These are phyloP conservation scores for Uronychia setigera DNA, from an alignment of 73 alveolate genomes.

Conservation along the genomic window DNA sequence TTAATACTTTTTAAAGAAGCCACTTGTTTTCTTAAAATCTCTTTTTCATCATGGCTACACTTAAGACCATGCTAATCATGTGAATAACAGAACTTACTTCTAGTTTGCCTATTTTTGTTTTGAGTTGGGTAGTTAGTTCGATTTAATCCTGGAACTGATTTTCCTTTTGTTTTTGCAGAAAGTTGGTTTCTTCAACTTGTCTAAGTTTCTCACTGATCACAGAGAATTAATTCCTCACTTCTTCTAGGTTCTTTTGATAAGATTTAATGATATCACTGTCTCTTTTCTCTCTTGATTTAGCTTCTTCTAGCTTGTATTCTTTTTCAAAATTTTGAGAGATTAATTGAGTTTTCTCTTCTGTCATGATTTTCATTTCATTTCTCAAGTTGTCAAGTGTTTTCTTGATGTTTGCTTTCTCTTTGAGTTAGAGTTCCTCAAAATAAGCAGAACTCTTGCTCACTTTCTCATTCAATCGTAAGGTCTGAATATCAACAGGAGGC, in stretches of 20 bases:
- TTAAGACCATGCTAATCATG: not conserved
- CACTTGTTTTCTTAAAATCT: not conserved
- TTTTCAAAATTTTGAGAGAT: not conserved
- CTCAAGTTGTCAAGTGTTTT: not conserved
- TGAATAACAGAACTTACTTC: not conserved
- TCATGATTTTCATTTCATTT: not conserved
- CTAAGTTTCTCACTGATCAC: not conserved
- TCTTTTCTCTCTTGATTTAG: not conserved
- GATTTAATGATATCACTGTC: no score
- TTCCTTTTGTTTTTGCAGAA: not conserved
- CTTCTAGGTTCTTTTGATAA: not conserved
- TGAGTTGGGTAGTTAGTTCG: no score
- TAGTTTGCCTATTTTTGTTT: not conserved
- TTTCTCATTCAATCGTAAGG: not conserved
- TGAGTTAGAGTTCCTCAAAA: not conserved
- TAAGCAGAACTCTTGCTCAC: not conserved
- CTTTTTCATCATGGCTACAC: not conserved
- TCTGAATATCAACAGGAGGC: not conserved
- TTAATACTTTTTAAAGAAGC: not conserved
- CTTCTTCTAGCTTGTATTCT: not conserved
- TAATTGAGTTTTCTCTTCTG: not conserved
- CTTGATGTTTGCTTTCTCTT: not conserved
- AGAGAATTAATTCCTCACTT: not conserved
- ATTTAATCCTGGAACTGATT: not conserved
- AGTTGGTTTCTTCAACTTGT: not conserved